Base-by-base conservation (phyloP, 108 stramenopile genomes). In the Cyclotella cryptica region DNA sequence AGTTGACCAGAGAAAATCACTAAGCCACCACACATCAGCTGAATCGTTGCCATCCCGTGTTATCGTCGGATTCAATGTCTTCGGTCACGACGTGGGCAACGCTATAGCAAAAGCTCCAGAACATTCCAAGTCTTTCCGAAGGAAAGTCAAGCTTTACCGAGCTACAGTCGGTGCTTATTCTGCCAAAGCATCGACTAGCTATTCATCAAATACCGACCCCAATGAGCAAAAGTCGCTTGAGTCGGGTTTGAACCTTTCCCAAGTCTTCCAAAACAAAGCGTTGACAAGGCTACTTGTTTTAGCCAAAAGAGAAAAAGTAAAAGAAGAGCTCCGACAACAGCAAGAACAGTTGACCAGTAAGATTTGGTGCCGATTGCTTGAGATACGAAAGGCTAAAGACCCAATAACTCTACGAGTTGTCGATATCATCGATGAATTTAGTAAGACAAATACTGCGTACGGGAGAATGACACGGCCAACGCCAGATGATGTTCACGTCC, bases 61-160 rank as follows among this genome's bases (percentile, higher is more conserved):
- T 27, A 93, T 95, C 66, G 77, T 95, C 13, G 94, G 92, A 2
- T 92, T 95, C 69, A 95, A 95, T 74, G 88, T 83, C 2, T 95
- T 95, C 71, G 75, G 89, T 14, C 79, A 79, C 52, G 88, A 90
- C 35, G 69, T 83, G n/a, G 92, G 90, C 13, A 64, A 79, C 28
- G 24, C 69, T 17, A 85, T 89, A 27, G 69, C 73, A 45, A 78
- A 73, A 47, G 90, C 90, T 12, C 94, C 94, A 0, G 94, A 95
- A 68, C 94, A 95, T 53, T 88, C 88, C 11, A 85, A 79, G 29
- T 44, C 46, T 12, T 95, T 95, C 73, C 86, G 89, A 22, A 74
- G 85, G 21, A 86, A 77, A 62, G 86, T 92, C 24, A 84, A 69
- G 24, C 30, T 87, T 28, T 88, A 92, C 64, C 77, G 87, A 18